Conservation (phyloP, 73 alveolate species). For the Symbiodinium natans region DNA sequence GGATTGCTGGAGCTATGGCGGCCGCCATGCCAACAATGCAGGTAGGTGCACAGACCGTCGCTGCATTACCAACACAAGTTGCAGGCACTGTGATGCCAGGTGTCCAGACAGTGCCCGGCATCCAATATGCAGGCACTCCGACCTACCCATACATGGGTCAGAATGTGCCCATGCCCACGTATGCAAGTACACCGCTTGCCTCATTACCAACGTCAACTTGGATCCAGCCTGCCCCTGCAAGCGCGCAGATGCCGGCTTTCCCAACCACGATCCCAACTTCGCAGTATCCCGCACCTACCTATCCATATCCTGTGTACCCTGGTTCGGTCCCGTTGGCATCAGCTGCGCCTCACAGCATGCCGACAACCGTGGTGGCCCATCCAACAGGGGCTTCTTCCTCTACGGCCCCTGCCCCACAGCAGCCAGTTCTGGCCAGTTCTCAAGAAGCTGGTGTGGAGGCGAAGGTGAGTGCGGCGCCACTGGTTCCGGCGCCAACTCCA, state of each 20-base stretch:
- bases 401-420: not conserved
- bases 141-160: not conserved
- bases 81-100: not conserved
- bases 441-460: not conserved
- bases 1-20: not conserved
- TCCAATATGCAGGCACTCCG: not conserved
- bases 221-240: constrained; percentile 50
- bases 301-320: not conserved
- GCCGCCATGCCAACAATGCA: not conserved
- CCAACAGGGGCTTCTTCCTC: not conserved
- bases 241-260: not conserved
- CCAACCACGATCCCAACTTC: not conserved
- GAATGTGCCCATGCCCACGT: not conserved
- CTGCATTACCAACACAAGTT: not conserved
- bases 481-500: not conserved
- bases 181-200: not conserved
- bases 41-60: not conserved
- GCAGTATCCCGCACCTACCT: not conserved
- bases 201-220: constrained; percentile 47
- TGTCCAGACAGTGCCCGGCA: not conserved
- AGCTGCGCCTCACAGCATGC: not conserved
- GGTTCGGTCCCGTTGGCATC: not conserved
- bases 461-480: not conserved
- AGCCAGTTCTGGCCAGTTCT: not conserved
- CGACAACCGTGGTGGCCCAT: not conserved